phyloP scores from a whole-genome alignment of 2,329 filamentous ascomycete genomes.

The Monosporascus sp. region DNA sequence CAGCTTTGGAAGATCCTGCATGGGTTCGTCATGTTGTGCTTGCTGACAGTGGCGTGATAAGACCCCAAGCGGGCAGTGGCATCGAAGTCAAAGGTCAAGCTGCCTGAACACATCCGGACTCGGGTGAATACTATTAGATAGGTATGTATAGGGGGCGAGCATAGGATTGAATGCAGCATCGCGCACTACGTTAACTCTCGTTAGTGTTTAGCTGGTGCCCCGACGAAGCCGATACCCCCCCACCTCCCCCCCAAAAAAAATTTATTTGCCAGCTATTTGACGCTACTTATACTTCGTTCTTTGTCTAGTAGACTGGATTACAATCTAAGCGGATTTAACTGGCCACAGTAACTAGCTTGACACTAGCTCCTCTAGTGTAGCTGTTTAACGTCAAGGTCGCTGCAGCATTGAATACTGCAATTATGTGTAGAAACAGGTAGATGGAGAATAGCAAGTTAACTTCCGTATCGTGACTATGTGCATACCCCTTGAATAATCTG shows the following conservation, averaged over 20 bases:
- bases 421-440: too few species aligned
- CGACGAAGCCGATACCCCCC: too few species aligned
- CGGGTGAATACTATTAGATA: neutral
- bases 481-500: neutral
- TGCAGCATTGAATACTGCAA: too few species aligned
- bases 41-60: neutral
- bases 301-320: too few species aligned
- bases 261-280: too few species aligned
- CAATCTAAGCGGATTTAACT: too few species aligned
- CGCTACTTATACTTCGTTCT: too few species aligned
- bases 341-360: too few species aligned
- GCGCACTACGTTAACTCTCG: neutral
- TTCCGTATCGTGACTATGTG: neutral
- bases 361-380: too few species aligned
- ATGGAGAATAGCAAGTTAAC: too few species aligned
- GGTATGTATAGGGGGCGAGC: neutral
- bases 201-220: neutral
- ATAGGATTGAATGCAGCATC: neutral
- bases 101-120: neutral
- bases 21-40: neutral
- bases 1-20: neutral
- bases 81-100: neutral
- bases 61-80: neutral
- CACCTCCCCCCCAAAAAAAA: too few species aligned
- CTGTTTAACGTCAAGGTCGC: too few species aligned